These are phyloP conservation scores for Plectranthus barbatus DNA, from an alignment of 257 asterid genomes.

Conservation along the genomic window DNA sequence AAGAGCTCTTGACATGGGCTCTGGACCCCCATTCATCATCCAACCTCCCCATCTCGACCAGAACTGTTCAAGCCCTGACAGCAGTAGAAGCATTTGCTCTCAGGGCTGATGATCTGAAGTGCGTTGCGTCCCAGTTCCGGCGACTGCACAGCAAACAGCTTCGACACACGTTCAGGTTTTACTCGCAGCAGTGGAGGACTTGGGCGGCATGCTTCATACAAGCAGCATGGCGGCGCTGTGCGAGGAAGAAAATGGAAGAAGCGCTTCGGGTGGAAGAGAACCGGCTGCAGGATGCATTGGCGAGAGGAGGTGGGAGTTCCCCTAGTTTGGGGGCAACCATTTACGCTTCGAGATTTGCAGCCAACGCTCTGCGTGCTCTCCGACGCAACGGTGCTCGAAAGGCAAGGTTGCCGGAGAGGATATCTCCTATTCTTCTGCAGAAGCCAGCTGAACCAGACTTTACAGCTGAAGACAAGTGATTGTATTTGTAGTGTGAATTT, in stretches of 20 bases:
- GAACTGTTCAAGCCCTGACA: constrained; percentile 70
- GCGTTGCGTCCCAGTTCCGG: constrained; percentile 76
- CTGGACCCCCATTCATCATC: constrained; percentile 63
- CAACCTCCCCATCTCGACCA: constrained; percentile 78
- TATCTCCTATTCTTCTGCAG: constrained; percentile 65
- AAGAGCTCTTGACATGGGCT: constrained; percentile 98
- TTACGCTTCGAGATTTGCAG: constrained; percentile 81
- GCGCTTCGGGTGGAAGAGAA: constrained; percentile 62
- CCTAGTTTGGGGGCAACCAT: constrained; percentile 86
- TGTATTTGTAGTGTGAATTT: too few relatives aligned
- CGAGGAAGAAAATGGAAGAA: constrained; percentile 69
- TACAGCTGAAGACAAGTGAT: constrained; percentile 50
- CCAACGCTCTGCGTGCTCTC: constrained; percentile 62
- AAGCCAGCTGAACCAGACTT: constrained; percentile 96
- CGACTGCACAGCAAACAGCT: constrained; percentile 80
- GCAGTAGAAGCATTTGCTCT: constrained; percentile 93
- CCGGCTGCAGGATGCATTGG: constrained; percentile 62
- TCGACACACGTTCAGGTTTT: constrained; percentile 82
- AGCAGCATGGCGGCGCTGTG: constrained; percentile 74
- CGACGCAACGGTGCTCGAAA: constrained; percentile 48
- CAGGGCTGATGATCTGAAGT: constrained; percentile 74
- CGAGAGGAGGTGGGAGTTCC: constrained; percentile 41
- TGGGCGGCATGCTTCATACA: constrained; percentile 94
- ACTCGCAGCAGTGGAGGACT: too few relatives aligned
- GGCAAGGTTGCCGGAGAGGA: constrained; percentile 51